Base-by-base conservation (phyloP, 2,329 filamentous ascomycete genomes). In the Ascosphaera apis region DNA sequence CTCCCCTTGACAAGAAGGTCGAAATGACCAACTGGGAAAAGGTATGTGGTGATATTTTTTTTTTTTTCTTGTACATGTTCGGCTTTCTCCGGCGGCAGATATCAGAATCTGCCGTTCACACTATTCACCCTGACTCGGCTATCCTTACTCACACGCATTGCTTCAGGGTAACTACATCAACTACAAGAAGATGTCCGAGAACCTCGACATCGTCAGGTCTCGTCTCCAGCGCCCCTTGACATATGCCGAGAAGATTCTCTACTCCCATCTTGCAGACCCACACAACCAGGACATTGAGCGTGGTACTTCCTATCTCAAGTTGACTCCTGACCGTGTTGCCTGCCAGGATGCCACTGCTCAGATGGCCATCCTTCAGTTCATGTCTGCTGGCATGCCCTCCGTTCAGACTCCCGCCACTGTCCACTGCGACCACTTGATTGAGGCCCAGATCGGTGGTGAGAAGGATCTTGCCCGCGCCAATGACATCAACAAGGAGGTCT, bases 361-460 rank as follows among this genome's bases (percentile, higher is more conserved):
- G 70, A 98, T 98, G 88, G 88, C 88, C 45, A 92, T 98, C 48
- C 70, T 98, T 40, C 88, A 98, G 67, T 98, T 98, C 72, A 98
- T 98, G 84, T 92, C 82, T 38, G 86, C 88, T 41, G 86, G 86
- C 57, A 86, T 98, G 81, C 80, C 82, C 46, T 76, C 77, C 16
- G 88, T 95, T 42, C 84, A 84, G 43, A 95, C 91, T 51, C 88
- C 88, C 36, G 74, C 77, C 49, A 95, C 86, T 35, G 86, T 98
- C 44, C 88, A 98, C 72, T 95, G 88, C 57, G 88, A 98, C 61
- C 88, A 98, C 65, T 73, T 98, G 69, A 98, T 98, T 60, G 86
- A 95, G 69, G 88, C 86, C 42, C 86, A 95, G 63, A 56, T 86
- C 51, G 88, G 88, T 55, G 84, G 84, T 49, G 72, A 67, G 44